Conservation (phyloP, 2,329 filamentous ascomycete species). For the Blastomyces parvus region DNA sequence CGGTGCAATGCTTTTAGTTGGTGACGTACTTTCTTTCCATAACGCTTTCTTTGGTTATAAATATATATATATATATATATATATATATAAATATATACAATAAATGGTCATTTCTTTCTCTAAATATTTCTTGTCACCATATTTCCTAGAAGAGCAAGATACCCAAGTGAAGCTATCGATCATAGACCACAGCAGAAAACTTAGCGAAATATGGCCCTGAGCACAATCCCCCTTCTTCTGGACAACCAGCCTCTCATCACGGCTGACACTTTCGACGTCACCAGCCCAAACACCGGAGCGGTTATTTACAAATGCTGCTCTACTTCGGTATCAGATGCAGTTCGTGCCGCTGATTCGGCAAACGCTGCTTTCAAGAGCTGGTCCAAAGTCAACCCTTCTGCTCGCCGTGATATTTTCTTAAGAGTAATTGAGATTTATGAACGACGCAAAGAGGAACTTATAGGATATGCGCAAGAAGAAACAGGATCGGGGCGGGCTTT, state of each 20-base stretch:
- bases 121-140: background rate
- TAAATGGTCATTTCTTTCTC: background rate
- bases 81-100: too few relatives aligned
- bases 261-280: conserved; percentile 40
- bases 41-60: too few relatives aligned
- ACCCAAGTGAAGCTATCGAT: background rate
- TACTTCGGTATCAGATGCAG: conserved; percentile 47
- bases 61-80: too few relatives aligned
- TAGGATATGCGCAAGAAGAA: conserved; percentile 50
- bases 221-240: conserved; percentile 34
- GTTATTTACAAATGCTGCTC: conserved; percentile 47
- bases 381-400: conserved; percentile 51
- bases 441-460: conserved; percentile 51
- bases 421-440: conserved; percentile 56
- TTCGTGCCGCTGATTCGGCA: conserved; percentile 51
- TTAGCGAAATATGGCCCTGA: background rate
- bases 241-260: conserved; percentile 36
- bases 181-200: background rate
- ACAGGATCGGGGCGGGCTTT: conserved; percentile 42
- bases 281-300: conserved; percentile 47
- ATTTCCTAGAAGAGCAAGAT: background rate
- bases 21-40: too few relatives aligned
- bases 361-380: conserved; percentile 60
- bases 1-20: too few relatives aligned
- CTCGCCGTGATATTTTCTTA: conserved; percentile 51